Conservation (phyloP, 768 basidiomycete species). For the Pleurotus tuber-regium region DNA sequence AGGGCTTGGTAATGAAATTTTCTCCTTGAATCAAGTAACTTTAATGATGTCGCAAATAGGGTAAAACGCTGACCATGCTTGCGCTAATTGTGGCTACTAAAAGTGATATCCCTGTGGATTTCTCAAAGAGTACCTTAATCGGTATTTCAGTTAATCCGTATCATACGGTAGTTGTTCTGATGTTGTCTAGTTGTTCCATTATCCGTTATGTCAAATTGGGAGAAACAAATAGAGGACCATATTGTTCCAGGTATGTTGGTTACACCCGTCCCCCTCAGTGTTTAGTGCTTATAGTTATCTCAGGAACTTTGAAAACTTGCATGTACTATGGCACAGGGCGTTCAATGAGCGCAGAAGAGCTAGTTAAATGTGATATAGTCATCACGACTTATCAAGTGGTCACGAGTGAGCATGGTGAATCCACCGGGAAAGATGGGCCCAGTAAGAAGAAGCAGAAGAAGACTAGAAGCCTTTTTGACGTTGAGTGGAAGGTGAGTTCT, state of each 20-base stretch:
- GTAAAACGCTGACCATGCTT: slow-evolving; percentile 90
- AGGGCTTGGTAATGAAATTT: slow-evolving; percentile 41
- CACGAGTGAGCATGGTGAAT: slow-evolving; percentile 48
- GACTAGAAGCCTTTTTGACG: slow-evolving; percentile 56
- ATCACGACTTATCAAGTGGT: slow-evolving; percentile 85
- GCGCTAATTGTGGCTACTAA: slow-evolving; percentile 79
- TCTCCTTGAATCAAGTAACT: background rate
- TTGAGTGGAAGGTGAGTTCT: slow-evolving; percentile 75
- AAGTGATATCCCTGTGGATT: slow-evolving; percentile 51
- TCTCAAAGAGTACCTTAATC: slow-evolving; percentile 73
- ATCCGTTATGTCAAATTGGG: slow-evolving; percentile 86
- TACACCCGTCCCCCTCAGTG: slow-evolving; percentile 1
- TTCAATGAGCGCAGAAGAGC: slow-evolving; percentile 50
- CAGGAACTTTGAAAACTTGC: slow-evolving; percentile 26
- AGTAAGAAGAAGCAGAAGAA: slow-evolving; percentile 64
- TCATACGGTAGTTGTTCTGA: background rate
- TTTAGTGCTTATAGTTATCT: background rate
- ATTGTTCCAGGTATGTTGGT: slow-evolving; percentile 51
- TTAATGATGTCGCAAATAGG: slow-evolving; percentile 39
- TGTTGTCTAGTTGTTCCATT: slow-evolving; percentile 65
- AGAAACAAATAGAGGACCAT: slow-evolving; percentile 79
- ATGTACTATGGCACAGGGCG: slow-evolving; percentile 76
- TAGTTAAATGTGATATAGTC: slow-evolving; percentile 72
- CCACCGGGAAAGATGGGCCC: slow-evolving; percentile 24
- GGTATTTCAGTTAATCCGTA: slow-evolving; percentile 41